Conservation (phyloP, 371 early-diverging fungal genomes). For the Capillidium heterosporum region DNA sequence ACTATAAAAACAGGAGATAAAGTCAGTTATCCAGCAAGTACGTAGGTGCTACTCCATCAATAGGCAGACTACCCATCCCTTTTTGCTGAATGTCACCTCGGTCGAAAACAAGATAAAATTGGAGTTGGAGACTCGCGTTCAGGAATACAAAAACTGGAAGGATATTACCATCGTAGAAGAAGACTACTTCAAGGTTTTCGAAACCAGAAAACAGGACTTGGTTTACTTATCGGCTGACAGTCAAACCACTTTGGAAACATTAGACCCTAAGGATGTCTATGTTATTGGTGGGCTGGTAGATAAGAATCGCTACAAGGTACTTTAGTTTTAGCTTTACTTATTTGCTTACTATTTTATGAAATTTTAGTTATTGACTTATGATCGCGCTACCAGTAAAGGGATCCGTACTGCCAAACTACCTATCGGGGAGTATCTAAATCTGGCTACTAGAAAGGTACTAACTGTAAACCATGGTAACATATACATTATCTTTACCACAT, state of each 20-base stretch:
- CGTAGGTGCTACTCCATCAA: slow-evolving; percentile 44
- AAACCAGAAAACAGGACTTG: slow-evolving; percentile 30
- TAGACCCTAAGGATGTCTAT: slow-evolving; percentile 59
- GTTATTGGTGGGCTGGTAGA: slow-evolving; percentile 92
- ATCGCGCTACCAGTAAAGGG: slow-evolving; percentile 55
- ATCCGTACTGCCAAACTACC: slow-evolving; percentile 69
- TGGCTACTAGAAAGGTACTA: slow-evolving; percentile 65
- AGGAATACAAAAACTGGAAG: slow-evolving; percentile 15
- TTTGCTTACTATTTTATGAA: not conserved
- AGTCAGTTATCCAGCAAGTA: not conserved
- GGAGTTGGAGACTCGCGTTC: slow-evolving; percentile 10
- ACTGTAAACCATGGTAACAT: slow-evolving; percentile 76
- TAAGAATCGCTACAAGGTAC: slow-evolving; percentile 67
- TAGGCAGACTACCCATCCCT: slow-evolving; percentile 21
- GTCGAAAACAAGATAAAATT: slow-evolving; percentile 10
- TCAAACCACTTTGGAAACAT: slow-evolving; percentile 31
- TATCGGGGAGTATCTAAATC: slow-evolving; percentile 58
- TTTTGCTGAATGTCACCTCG: slow-evolving; percentile 28
- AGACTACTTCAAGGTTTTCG: slow-evolving; percentile 18
- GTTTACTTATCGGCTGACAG: slow-evolving; percentile 87
- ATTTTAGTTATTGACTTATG: slow-evolving; percentile 41
- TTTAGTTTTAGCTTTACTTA: not conserved
- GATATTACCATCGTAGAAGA: slow-evolving; percentile 12
- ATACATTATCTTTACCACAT: not conserved
- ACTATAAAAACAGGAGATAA: not conserved